Conservation (phyloP, 306 rosid species). For the Fragaria ananassa region DNA sequence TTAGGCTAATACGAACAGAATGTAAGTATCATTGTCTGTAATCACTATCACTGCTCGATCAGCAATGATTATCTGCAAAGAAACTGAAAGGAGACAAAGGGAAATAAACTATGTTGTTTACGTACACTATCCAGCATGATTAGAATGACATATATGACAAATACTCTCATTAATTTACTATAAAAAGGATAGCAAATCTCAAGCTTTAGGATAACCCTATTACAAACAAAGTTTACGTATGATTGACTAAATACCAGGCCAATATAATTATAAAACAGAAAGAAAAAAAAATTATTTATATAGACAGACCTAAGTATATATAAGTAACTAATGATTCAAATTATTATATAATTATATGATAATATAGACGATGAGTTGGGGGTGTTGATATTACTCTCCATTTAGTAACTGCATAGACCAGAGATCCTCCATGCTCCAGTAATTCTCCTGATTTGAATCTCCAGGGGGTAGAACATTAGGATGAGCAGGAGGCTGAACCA, state of each 20-base stretch:
- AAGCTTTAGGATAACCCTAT: constrained; percentile 1
- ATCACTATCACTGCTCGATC: not conserved
- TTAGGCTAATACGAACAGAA: constrained; percentile 6
- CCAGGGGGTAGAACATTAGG: constrained; percentile 16
- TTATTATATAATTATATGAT: not conserved
- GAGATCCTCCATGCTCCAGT: constrained; percentile 92
- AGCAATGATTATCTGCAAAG: not conserved
- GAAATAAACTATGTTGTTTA: not conserved
- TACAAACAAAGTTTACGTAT: constrained; percentile 8
- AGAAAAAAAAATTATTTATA: constrained; percentile 19
- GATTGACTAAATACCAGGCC: constrained; percentile 12
- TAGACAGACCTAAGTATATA: constrained; percentile 30
- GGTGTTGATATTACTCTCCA: constrained; percentile 30
- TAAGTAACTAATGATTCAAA: not conserved
- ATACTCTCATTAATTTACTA: not conserved
- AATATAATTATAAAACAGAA: not conserved
- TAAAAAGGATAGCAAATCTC: not conserved
- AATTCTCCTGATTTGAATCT: constrained; percentile 6
- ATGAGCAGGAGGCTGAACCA: constrained; percentile 30
- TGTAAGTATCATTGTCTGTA: not conserved
- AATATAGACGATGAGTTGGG: not conserved
- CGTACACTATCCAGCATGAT: not conserved
- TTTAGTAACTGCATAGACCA: constrained; percentile 89
- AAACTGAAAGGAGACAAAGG: not conserved
- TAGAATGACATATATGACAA: not conserved